phyloP scores from a whole-genome alignment of 73 alveolate genomes.

The Tetrahymena malaccensis region DNA sequence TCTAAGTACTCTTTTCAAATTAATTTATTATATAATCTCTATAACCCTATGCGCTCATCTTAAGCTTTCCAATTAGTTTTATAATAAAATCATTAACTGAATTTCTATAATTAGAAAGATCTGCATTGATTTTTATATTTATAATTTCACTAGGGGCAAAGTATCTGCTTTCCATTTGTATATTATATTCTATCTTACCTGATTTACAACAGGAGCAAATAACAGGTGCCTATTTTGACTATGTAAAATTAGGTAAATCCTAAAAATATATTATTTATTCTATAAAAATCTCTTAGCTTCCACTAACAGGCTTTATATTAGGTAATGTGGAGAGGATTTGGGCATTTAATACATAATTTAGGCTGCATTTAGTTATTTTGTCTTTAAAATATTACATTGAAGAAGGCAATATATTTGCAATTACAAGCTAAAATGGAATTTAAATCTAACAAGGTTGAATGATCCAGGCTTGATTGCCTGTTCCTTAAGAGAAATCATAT shows the following conservation, averaged over 20 bases:
- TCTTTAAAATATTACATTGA: background rate
- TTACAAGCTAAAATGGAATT: background rate
- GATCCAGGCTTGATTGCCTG: background rate
- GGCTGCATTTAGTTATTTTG: background rate
- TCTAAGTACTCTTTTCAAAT: background rate
- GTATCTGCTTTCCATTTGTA: background rate
- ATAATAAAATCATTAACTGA: too few species aligned
- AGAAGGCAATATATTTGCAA: background rate
- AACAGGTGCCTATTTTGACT: background rate
- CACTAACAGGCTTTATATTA: background rate
- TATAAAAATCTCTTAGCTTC: background rate
- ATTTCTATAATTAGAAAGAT: background rate
- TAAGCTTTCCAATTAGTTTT: background rate
- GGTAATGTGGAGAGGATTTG: background rate
- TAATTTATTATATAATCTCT: too few species aligned
- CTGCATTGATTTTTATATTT: background rate
- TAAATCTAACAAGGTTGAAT: background rate
- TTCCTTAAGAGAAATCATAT: background rate
- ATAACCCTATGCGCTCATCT: background rate
- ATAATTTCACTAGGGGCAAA: background rate
- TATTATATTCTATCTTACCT: background rate
- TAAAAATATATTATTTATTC: background rate
- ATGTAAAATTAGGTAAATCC: background rate
- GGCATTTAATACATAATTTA: background rate
- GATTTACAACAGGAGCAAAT: background rate